These are phyloP conservation scores for Spiromastix sp. DNA, from an alignment of 2,329 filamentous ascomycete species.

Conservation along the genomic window DNA sequence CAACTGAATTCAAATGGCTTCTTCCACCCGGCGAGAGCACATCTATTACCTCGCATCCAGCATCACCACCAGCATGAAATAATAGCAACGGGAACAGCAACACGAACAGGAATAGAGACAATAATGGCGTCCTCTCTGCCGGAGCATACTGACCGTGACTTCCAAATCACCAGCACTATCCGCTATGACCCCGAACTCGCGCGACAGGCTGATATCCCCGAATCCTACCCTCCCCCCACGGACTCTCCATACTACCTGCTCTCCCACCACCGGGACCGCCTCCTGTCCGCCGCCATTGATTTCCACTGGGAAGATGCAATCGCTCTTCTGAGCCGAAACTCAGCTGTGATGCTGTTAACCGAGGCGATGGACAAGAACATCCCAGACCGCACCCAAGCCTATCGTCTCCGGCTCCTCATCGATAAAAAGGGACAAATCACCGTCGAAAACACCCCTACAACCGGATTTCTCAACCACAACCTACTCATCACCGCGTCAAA, in stretches of 20 bases:
- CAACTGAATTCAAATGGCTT: too few relatives aligned
- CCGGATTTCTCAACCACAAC: constrained; percentile 12
- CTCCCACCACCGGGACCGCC: constrained; percentile 64
- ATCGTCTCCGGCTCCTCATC: constrained; percentile 29
- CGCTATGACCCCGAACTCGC: constrained; percentile 57
- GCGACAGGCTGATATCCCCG: constrained; percentile 17
- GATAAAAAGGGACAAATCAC: constrained; percentile 20
- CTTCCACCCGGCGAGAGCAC: too few relatives aligned
- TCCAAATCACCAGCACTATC: constrained; percentile 59
- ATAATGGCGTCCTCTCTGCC: constrained; percentile 7
- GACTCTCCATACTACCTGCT: constrained; percentile 68
- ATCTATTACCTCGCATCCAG: too few relatives aligned
- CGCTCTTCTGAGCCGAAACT: constrained; percentile 15
- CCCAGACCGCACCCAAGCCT: constrained; percentile 22
- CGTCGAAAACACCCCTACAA: constrained; percentile 23
- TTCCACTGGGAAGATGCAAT: constrained; percentile 36
- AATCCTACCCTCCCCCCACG: constrained; percentile 25
- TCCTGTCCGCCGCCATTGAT: constrained; percentile 49
- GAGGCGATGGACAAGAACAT: constrained; percentile 22
- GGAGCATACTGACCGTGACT: too few relatives aligned
- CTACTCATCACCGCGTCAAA: constrained; percentile 5
- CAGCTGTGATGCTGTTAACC: constrained; percentile 20
- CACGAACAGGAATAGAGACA: not conserved
- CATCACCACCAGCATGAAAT: too few relatives aligned
- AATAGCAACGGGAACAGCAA: too few relatives aligned